Evolutionary conservation across 73 alveolate genomes (phyloP).

Genomic region (Diophrys sp.): DNA sequence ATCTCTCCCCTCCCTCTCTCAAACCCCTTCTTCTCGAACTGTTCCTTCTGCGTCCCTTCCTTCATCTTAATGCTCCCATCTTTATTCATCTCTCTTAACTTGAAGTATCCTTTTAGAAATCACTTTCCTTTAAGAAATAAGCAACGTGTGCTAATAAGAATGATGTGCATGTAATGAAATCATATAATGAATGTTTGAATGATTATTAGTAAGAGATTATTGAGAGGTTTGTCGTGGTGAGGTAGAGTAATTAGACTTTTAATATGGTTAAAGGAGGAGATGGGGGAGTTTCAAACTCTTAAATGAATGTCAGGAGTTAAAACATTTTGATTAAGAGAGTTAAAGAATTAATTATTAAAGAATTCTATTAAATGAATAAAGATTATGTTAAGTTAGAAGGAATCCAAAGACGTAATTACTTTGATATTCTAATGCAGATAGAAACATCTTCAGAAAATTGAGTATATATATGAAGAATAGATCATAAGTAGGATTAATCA

Average conservation of each 20-base stretch:
- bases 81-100: too few relatives aligned
- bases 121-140: background rate
- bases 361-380: background rate
- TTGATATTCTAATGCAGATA: background rate
- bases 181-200: background rate
- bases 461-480: too few relatives aligned
- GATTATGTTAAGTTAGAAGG: background rate
- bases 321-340: background rate
- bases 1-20: background rate
- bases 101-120: background rate
- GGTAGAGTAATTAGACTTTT: too few relatives aligned
- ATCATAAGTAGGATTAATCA: background rate
- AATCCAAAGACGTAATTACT: background rate
- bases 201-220: background rate
- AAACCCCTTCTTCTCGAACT: background rate
- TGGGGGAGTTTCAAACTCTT: background rate
- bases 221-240: too few relatives aligned
- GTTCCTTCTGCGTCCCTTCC: background rate
- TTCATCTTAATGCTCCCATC: background rate
- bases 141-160: background rate
- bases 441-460: background rate
- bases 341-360: background rate
- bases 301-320: background rate
- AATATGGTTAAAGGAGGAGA: too few relatives aligned
- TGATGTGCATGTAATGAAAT: background rate